These are phyloP conservation scores for Colletotrichum sp. DNA, from an alignment of 2,329 filamentous ascomycete species.

Conservation along the genomic window DNA sequence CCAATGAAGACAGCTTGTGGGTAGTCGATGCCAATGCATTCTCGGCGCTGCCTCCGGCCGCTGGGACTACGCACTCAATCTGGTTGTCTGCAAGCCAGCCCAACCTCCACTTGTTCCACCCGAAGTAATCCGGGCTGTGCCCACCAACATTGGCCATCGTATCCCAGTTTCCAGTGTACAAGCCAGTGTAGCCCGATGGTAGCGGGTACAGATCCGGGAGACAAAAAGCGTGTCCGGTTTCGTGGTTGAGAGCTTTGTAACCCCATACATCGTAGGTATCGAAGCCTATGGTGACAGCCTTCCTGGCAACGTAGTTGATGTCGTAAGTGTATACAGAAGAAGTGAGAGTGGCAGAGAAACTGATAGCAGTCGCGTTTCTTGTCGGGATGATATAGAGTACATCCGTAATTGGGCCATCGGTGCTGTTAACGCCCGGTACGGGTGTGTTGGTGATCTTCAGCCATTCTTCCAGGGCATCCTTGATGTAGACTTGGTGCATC, in stretches of 20 bases:
- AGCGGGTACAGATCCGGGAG: constrained; percentile 40
- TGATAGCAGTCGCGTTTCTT: constrained; percentile 25
- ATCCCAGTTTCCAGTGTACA: constrained; percentile 40
- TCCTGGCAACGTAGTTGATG: constrained; percentile 29
- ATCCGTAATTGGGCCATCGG: constrained; percentile 21
- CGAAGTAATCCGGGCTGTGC: constrained; percentile 37
- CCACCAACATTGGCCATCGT: constrained; percentile 39
- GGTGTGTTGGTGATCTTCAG: constrained; percentile 11
- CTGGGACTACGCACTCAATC: constrained; percentile 32
- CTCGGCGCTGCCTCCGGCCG: background rate
- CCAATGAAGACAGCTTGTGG: constrained; percentile 29
- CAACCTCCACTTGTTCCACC: constrained; percentile 43
- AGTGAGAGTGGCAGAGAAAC: constrained; percentile 30
- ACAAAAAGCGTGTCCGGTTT: constrained; percentile 42
- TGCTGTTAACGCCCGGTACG: constrained; percentile 1
- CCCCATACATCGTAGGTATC: constrained; percentile 35
- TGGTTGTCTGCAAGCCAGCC: constrained; percentile 38
- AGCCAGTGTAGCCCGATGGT: constrained; percentile 25
- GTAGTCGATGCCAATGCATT: constrained; percentile 20
- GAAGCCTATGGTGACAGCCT: constrained; percentile 34
- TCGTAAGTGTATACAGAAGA: constrained; percentile 25
- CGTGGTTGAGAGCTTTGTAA: constrained; percentile 38
- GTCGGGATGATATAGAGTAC: constrained; percentile 35
- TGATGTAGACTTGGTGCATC: constrained; percentile 29
- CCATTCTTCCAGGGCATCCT: constrained; percentile 31